Base-by-base conservation (phyloP, 2,329 filamentous ascomycete genomes). In the Colletotrichum sp. region DNA sequence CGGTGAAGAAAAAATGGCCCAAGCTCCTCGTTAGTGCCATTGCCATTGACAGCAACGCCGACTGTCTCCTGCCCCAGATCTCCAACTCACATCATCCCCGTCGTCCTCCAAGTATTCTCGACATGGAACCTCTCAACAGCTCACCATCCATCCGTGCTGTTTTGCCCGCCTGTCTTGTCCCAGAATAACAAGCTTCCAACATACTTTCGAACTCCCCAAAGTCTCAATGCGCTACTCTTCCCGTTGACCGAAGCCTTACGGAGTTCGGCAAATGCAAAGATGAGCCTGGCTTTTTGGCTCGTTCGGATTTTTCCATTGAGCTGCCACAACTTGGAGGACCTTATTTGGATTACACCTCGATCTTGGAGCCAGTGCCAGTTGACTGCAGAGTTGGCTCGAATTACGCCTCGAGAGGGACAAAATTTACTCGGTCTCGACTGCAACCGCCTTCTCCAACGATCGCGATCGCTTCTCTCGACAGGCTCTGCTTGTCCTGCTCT, bases 171-270 rank as follows among this genome's bases (percentile, higher is more conserved):
- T 36, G n/a, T 21, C 24, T 31, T 27, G 29, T 67, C 34, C 65
- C 55, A 47, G 55, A 68, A 59, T 27, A 51, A 68, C 55, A 61
- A 68, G 36, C 66, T 68, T 68, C 57, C n/a, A 47, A 68, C 55
- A 61, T 33, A 61, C 66, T 61, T 68, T 51, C 29, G 27, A 67
- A 18, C 29, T 51, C 8, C 16, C 6, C 18, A 63, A 73, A 63
- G 68, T 67, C 68, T 71, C 71, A 66, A 66, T 71, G 71, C 57
- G n/a, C 64, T 55, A 24, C 34, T 43, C 21, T n/a, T 58, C 31
- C 16, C 34, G 38, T 21, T 29, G 62, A 62, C 27, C 62, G 38
- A 36, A 38, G 31, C 36, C 54, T 59, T 54, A 29, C 24, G 54
- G 67, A 57, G 29, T 58, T 66, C 55, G 55, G 62, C 68, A 57